phyloP scores from a whole-genome alignment of 805 yeast genomes.

The Metschnikowia lachancei region DNA sequence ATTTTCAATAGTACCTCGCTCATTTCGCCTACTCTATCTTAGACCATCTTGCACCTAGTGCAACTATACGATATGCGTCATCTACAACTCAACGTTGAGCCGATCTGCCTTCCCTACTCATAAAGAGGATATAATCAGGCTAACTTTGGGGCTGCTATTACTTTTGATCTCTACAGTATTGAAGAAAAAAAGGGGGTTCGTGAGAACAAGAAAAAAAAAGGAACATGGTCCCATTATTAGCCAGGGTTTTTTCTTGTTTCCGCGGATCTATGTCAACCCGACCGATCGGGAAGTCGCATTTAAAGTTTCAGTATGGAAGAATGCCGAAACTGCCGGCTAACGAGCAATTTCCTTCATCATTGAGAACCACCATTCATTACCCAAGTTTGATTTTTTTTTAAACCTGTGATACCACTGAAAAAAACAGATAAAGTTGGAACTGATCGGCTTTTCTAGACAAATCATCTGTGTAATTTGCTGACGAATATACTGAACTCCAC shows the following conservation, averaged over 20 bases:
- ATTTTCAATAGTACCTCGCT: too few relatives aligned
- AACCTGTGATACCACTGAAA: background rate
- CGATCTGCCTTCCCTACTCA: too few relatives aligned
- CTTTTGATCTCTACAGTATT: too few relatives aligned
- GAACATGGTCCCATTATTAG: background rate
- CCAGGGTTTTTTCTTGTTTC: background rate
- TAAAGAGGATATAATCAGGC: too few relatives aligned
- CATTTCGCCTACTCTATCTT: background rate
- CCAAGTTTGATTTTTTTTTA: background rate
- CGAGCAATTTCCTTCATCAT: conserved; percentile 1
- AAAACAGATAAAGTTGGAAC: background rate
- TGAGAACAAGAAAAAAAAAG: too few relatives aligned
- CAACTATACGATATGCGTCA: too few relatives aligned
- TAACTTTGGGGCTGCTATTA: too few relatives aligned
- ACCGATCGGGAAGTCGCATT: conserved; percentile 4
- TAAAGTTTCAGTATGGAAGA: background rate
- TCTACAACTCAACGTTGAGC: too few relatives aligned
- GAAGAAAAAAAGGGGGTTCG: too few relatives aligned
- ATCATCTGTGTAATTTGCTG: background rate
- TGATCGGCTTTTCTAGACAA: background rate
- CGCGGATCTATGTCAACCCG: background rate
- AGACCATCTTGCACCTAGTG: background rate
- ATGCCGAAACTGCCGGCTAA: background rate
- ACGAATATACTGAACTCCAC: background rate
- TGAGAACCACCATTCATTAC: background rate